Base-by-base conservation (phyloP, 2,329 filamentous ascomycete species). In the Colletotrichum lindemuthianum region DNA sequence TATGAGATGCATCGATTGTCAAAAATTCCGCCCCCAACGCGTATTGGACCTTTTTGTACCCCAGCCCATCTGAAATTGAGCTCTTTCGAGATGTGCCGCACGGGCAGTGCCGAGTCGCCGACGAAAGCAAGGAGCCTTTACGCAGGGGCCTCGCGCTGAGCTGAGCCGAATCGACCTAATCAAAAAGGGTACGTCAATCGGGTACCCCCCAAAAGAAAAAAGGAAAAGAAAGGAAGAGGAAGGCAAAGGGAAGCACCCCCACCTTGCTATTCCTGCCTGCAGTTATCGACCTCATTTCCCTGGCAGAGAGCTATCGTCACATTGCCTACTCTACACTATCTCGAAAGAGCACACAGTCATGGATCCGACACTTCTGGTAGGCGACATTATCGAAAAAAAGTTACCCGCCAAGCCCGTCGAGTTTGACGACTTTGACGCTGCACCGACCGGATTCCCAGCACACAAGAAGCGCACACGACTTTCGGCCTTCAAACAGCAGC, bases 401-500 rank as follows among this genome's bases (percentile, higher is more conserved):
- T 77, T 86, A 33, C 77, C 82, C 32, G 82, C 87, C 24, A 89
- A 87, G 67, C 84, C 91, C 5, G 89, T 90, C 8, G 82, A 83
- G 43, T 86, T 88, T 9, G 89, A 90, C 12, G 83, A 84, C 50
- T 79, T 86, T 44, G 86, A 86, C 55, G 78, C 80, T 9, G 79
- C 82, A 16, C 77, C 82, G 5, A 88, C 86, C 11, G 96, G 96
- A 1, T 98, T 98, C 70, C 96, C 96, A n/a, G 88, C 89, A 63
- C 94, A 93, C 76, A 96, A 91, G 76, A 93, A 92, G 75, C 88
- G 94, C 69, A 84, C 82, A 60, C 85, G 86, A 61, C 78, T 86
- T 8, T 97, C 93, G 2, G 86, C 90, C 2, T 97, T 97, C 81
- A 97, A 93, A 75, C 89, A 92, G 72, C 86, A 88, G 72, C 83